Conservation (phyloP, 768 basidiomycete genomes). For the Cubamyces lactineus region DNA sequence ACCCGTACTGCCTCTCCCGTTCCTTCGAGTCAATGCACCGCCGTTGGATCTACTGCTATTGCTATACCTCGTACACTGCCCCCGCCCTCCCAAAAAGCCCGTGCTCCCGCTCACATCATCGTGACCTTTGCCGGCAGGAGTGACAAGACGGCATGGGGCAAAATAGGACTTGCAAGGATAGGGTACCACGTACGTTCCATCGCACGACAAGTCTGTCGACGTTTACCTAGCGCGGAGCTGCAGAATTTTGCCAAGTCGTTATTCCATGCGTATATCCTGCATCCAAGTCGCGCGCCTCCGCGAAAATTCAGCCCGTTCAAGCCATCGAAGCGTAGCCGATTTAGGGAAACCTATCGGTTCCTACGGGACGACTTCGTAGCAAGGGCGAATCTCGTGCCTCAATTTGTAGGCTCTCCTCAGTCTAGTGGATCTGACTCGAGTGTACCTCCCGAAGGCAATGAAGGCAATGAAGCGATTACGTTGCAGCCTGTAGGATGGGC, state of each 20-base stretch:
- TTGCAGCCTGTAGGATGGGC: background rate
- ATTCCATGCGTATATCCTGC: background rate
- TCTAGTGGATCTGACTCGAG: no score
- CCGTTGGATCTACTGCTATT: background rate
- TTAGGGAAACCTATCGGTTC: background rate
- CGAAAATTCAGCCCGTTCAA: background rate
- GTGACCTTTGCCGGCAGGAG: background rate
- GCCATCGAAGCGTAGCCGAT: background rate
- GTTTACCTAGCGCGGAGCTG: background rate
- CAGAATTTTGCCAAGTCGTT: background rate
- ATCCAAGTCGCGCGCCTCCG: background rate
- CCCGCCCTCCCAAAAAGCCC: background rate
- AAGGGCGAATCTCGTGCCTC: background rate
- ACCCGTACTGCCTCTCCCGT: no score
- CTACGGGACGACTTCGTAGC: background rate
- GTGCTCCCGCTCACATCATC: background rate
- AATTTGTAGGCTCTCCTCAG: background rate
- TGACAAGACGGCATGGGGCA: background rate
- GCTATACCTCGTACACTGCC: background rate
- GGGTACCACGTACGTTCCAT: background rate
- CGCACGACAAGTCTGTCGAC: background rate
- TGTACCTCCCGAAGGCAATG: background rate
- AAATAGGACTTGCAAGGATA: background rate
- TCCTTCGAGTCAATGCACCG: no score
- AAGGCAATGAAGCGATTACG: background rate